These are phyloP conservation scores for Prunus kanzakura DNA, from an alignment of 306 rosid species.

Conservation along the genomic window DNA sequence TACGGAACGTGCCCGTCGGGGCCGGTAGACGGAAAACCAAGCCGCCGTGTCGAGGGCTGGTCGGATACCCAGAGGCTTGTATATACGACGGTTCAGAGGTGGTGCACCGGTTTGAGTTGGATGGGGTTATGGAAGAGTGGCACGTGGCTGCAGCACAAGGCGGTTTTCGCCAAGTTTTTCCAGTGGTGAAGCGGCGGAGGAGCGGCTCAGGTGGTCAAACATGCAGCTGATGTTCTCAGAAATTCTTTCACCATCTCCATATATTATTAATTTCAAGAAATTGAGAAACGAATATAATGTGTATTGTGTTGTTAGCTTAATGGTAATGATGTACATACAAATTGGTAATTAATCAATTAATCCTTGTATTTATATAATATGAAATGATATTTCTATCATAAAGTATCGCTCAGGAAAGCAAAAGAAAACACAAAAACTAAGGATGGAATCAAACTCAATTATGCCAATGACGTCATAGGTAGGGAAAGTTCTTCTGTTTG, in stretches of 20 bases:
- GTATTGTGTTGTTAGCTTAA: not conserved
- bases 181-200: constrained; percentile 57
- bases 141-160: constrained; percentile 34
- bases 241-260: not conserved
- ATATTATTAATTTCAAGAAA: not conserved
- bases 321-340: not conserved
- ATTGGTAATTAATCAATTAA: not conserved
- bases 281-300: constrained; percentile 3
- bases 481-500: not conserved
- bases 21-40: constrained; percentile 79
- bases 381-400: not conserved
- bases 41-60: constrained; percentile 36
- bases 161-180: constrained; percentile 43
- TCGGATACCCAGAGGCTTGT: constrained; percentile 40
- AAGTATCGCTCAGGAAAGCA: not conserved
- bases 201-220: constrained; percentile 42
- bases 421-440: not conserved
- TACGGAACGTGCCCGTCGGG: constrained; percentile 75
- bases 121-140: constrained; percentile 55
- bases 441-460: not conserved
- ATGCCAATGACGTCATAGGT: not conserved
- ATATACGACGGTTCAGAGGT: constrained; percentile 41
- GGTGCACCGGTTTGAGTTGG: constrained; percentile 43
- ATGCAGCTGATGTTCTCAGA: constrained; percentile 20
- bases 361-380: not conserved